These are phyloP conservation scores for Gilbertella persicaria DNA, from an alignment of 371 early-diverging fungal genomes.

Conservation along the genomic window DNA sequence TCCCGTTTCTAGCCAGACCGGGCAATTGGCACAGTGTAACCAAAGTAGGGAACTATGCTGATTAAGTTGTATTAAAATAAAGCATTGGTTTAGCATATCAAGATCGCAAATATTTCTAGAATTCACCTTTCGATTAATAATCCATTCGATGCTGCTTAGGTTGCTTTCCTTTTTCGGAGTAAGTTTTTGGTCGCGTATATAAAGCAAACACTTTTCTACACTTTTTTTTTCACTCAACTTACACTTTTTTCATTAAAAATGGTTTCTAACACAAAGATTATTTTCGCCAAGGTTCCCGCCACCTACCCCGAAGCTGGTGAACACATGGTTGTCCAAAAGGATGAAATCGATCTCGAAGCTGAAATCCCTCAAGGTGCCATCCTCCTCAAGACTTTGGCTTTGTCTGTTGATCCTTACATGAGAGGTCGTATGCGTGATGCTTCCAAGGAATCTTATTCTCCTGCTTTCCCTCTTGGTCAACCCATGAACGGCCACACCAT, in stretches of 20 bases:
- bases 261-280: constrained; percentile 35
- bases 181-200: not conserved
- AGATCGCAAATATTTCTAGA: not conserved
- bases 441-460: constrained; percentile 41
- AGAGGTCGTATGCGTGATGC: constrained; percentile 65
- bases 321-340: constrained; percentile 50
- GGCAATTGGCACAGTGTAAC: not conserved
- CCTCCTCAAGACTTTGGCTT: constrained; percentile 43
- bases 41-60: not conserved
- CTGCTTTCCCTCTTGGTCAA: constrained; percentile 57
- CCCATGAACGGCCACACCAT: constrained; percentile 58
- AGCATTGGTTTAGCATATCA: not conserved
- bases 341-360: constrained; percentile 44
- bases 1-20: no score
- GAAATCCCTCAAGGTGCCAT: constrained; percentile 54
- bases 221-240: not conserved
- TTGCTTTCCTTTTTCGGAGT: not conserved
- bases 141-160: not conserved
- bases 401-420: constrained; percentile 53
- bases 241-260: no score
- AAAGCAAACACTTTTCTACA: not conserved
- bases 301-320: constrained; percentile 44
- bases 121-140: not conserved
- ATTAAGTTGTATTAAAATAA: not conserved
- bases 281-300: constrained; percentile 48